Base-by-base conservation (phyloP, 305 asterid species). In the Solanum chacoense region DNA sequence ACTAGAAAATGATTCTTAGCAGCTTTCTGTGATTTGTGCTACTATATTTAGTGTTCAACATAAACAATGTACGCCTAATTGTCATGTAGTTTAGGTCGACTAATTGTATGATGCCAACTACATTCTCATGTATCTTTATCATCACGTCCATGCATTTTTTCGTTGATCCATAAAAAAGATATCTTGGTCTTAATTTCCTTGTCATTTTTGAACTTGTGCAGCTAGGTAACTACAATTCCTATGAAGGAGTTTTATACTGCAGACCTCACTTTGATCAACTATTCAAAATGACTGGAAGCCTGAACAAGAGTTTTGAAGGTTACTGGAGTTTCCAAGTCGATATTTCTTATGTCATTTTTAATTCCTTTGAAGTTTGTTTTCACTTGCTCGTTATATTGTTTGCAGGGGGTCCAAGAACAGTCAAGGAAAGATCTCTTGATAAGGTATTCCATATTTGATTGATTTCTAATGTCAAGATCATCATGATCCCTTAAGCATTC, bases 301-400 rank as follows among this genome's bases (percentile, higher is more conserved):
- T 96, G 92, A 91, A 94, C 29, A 96, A 93, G 93, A 94, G 98
- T 90, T 96, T 96, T 59, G 98, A 96, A 94, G 98, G 98, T 96
- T 32, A 69, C 45, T 22, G 6, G 67, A 87, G 36, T 45, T 86
- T 12, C 26, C n/a, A n/a, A 84, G 31, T 80, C 50, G 11, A 16
- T 42, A 29, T 7, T 88, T 29, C 85, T 42, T 14, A 67, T 80
- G 26, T 85, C 32, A 18, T 71, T 84, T 71, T 40, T 11, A 31
- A 34, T 78, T 69, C 4, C 29, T 4, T 35, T 71, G 88, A 45
- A 59, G 31, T 81, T 90, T 26, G 87, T 31, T 85, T 24, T 79
- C 79, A 83, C 29, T 81, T 86, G 2, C 22, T 31, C 2, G 40
- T 10, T 18, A 69, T 89, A 12, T 26, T 42, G 38, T 73, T 45